Base-by-base conservation (phyloP, 2,329 filamentous ascomycete species). In the Penicillium sp. region DNA sequence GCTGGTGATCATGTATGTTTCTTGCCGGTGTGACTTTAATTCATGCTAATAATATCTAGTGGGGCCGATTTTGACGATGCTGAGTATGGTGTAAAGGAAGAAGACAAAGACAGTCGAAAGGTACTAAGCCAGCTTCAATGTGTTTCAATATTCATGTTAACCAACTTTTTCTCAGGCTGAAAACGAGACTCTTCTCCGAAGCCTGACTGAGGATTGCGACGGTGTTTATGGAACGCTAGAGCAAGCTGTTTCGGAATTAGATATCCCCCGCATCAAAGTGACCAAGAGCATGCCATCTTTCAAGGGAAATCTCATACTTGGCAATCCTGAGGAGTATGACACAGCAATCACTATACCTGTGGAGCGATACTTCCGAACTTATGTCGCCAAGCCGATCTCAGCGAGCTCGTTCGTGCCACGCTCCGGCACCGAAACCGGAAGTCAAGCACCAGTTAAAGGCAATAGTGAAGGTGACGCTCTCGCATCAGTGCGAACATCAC, bases 41-140 rank as follows among this genome's bases (percentile, higher is more conserved):
- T 7, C 38, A 39, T 44, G 47, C 71, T 77, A 72, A 74, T 57
- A 23, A 33, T 31, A 23, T 43, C 4, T 57, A 93, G 89, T 53
- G 94, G 94, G 15, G 85, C 96, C 19, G 94, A 99, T 72, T 97
- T 99, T 74, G 92, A 99, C 70, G 92, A 97, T 72, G 72, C 85
- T 1, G 92, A 96, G 2, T 96, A 89, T 70, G 93, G 93, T 42
- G 90, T 91, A 71, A 96, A 96, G 73, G 93, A 97, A 76, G 92
- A 97, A 73, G 85, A 89, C 63, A 99, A 99, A 72, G 78, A 87
- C 19, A 64, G 73, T 0, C 72, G 75, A 51, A 97, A 97, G 81
- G 87, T 88, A 68, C 41, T 53, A 15, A 23, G 12, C 35, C 17
- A 4, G 33, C 7, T 50, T 6, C 15, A 29, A 39, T 13, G 6